Percentiles rank a stretch among this genome's conserved stretches.
Evolutionary conservation across 1,139 yeast genomes (phyloP).

Genomic region (Yamadazyma buinensis): DNA sequence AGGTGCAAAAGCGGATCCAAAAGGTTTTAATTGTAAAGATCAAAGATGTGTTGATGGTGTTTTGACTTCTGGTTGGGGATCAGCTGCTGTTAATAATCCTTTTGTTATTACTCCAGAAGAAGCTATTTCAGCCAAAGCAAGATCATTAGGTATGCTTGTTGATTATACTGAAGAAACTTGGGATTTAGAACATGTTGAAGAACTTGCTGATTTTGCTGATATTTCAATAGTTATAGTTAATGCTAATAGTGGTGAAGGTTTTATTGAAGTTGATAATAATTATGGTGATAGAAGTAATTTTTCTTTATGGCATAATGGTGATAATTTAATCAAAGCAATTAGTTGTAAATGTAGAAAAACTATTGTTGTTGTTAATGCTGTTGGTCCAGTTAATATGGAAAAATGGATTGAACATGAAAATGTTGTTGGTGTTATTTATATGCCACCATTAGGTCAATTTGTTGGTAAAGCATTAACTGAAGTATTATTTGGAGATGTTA

Average conservation of each 20-base stretch:
- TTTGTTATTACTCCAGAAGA: constrained; percentile 54
- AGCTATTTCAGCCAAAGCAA: constrained; percentile 44
- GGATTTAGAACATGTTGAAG: constrained; percentile 41
- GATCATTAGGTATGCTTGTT: constrained; percentile 40
- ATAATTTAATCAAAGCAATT: constrained; percentile 45
- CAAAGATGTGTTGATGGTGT: constrained; percentile 47
- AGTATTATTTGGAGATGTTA: constrained; percentile 51
- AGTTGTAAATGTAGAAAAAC: constrained; percentile 51
- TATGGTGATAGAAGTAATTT: constrained; percentile 58
- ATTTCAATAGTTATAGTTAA: constrained; percentile 50
- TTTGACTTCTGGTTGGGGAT: constrained; percentile 50
- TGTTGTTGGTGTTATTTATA: constrained; percentile 52
- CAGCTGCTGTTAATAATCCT: constrained; percentile 51
- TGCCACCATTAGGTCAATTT: constrained; percentile 59
- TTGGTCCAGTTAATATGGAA: constrained; percentile 60
- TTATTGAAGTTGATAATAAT: constrained; percentile 53
- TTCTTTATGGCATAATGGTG: constrained; percentile 61
- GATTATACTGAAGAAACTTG: constrained; percentile 42
- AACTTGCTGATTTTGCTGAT: constrained; percentile 48
- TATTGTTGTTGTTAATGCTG: constrained; percentile 53
- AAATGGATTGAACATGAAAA: constrained; percentile 56
- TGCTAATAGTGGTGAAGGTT: constrained; percentile 59
- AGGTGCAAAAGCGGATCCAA: constrained; percentile 47
- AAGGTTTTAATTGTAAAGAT: constrained; percentile 49
- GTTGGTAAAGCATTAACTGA: constrained; percentile 41